These are phyloP conservation scores for Emiliania huxleyi DNA, from an alignment of 78 protist genomes.

Conservation along the genomic window DNA sequence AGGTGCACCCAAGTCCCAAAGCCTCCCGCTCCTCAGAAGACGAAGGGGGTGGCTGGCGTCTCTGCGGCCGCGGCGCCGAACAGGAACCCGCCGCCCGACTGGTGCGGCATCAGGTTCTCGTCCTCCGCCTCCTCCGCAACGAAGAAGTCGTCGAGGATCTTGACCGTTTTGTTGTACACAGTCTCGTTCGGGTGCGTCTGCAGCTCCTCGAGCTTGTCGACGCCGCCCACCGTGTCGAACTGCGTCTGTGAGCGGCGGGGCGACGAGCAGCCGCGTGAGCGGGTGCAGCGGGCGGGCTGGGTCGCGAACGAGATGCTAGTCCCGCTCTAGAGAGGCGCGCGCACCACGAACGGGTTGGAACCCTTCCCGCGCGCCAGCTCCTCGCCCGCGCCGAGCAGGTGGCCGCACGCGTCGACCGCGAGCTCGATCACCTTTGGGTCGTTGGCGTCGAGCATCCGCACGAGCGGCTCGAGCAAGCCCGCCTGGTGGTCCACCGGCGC, in stretches of 20 bases:
- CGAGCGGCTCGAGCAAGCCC: not conserved
- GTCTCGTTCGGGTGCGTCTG: not conserved
- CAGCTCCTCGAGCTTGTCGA: conserved; percentile 1
- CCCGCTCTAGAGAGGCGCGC: no score
- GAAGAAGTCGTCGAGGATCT: not conserved
- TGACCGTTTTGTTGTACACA: not conserved
- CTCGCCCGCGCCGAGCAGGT: not conserved
- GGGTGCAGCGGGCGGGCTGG: no score
- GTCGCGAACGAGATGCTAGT: no score
- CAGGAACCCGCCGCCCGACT: not conserved
- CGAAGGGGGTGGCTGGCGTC: not conserved
- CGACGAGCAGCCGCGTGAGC: no score
- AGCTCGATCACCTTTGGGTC: not conserved
- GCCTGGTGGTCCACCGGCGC: not conserved
- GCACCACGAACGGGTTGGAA: not conserved
- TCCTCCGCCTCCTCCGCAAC: not conserved
- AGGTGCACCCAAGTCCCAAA: no score
- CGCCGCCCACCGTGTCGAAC: not conserved
- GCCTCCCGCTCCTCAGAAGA: no score
- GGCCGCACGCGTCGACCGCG: not conserved
- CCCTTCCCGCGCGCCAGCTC: not conserved
- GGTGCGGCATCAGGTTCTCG: not conserved
- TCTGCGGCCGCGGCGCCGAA: not conserved
- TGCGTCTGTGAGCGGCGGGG: no score
- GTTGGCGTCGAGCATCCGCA: not conserved